A percentile compares a stretch with the other conserved stretches of the same genome.
These are phyloP conservation scores for Nyssa sinensis DNA, from an alignment of 148 eudicot genomes.

Conservation along the genomic window DNA sequence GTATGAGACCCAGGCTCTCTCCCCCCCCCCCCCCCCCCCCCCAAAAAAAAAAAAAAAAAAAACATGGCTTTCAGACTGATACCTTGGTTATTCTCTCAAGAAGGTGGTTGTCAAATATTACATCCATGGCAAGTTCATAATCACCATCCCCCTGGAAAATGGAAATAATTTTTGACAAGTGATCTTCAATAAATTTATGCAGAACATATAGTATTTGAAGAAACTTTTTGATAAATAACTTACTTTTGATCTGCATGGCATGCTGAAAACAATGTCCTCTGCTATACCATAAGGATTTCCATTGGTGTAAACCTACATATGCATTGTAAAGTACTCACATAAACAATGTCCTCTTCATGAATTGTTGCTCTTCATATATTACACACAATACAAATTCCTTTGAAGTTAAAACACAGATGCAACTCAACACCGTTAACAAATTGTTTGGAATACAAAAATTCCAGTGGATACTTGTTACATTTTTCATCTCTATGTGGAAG, in stretches of 20 bases:
- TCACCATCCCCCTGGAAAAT: slow-evolving; percentile 83
- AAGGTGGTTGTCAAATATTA: slow-evolving; percentile 76
- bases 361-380: neutral
- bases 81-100: slow-evolving; percentile 66
- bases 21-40: too few relatives aligned
- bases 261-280: slow-evolving; percentile 92
- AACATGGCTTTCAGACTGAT: too few relatives aligned
- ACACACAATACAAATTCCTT: neutral
- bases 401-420: neutral
- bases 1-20: too few relatives aligned
- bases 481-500: neutral
- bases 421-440: neutral
- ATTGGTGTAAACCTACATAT: slow-evolving; percentile 69
- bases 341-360: too few relatives aligned
- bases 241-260: slow-evolving; percentile 98
- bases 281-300: slow-evolving; percentile 96
- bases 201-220: too few relatives aligned
- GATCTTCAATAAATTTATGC: neutral
- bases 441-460: too few relatives aligned
- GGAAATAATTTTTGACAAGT: slow-evolving; percentile 3
- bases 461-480: too few relatives aligned
- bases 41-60: too few relatives aligned
- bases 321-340: too few relatives aligned
- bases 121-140: slow-evolving; percentile 88
- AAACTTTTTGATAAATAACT: slow-evolving; percentile 1